phyloP scores from a whole-genome alignment of 371 early-diverging fungal genomes.

The Mortierella sp. region DNA sequence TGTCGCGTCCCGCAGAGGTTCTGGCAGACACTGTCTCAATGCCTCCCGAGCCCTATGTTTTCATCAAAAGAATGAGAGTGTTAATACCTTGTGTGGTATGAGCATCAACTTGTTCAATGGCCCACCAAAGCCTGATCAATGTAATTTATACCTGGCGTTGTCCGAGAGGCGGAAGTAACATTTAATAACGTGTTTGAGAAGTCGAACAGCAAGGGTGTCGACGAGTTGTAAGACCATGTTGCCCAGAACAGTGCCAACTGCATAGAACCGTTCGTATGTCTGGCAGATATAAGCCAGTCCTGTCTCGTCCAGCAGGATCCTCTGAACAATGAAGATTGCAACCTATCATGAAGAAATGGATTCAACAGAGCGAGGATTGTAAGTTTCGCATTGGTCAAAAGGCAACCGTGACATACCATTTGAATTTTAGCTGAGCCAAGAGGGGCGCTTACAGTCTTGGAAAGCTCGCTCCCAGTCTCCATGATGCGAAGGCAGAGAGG shows the following conservation, averaged over 20 bases:
- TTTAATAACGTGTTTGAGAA: constrained; percentile 95
- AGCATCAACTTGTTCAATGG: background rate
- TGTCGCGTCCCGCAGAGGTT: constrained; percentile 84
- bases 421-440: background rate
- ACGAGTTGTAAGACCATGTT: constrained; percentile 95
- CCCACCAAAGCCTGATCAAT: background rate
- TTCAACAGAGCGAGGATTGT: background rate
- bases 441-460: constrained; percentile 83
- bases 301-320: constrained; percentile 94
- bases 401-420: background rate
- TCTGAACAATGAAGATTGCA: constrained; percentile 98
- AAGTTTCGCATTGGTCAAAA: background rate
- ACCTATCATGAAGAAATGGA: constrained; percentile 57
- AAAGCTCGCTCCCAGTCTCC: constrained; percentile 97
- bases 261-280: constrained; percentile 97
- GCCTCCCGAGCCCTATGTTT: constrained; percentile 83
- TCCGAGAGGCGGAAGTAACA: constrained; percentile 96
- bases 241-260: constrained; percentile 96
- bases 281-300: constrained; percentile 98
- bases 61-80: background rate
- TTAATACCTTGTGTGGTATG: background rate
- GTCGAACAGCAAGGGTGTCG: constrained; percentile 85
- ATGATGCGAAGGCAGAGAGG: constrained; percentile 98
- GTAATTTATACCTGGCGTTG: constrained; percentile 76
- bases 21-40: constrained; percentile 89